phyloP scores from a whole-genome alignment of 306 rosid genomes.

The Macrotyloma uniflorum region DNA sequence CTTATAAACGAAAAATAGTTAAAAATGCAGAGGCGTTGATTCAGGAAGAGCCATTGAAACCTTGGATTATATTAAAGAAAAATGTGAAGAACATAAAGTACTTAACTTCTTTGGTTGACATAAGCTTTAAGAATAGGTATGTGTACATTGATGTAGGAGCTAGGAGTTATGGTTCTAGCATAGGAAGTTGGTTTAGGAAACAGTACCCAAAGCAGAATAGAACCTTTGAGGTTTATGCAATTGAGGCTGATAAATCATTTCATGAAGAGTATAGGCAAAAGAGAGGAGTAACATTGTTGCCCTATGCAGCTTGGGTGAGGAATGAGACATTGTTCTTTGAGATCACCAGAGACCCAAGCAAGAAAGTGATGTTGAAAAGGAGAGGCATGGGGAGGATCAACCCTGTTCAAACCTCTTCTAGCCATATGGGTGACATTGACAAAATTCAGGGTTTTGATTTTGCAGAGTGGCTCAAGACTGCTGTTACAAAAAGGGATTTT shows the following conservation, averaged over 20 bases:
- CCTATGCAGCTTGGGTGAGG: slow-evolving; percentile 72
- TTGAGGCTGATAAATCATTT: slow-evolving; percentile 59
- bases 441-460: slow-evolving; percentile 64
- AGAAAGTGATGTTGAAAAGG: slow-evolving; percentile 37
- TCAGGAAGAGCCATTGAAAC: slow-evolving; percentile 52
- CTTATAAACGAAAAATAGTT: slow-evolving; percentile 48
- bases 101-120: slow-evolving; percentile 57
- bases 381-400: slow-evolving; percentile 61
- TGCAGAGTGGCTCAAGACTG: slow-evolving; percentile 54
- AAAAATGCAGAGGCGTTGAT: slow-evolving; percentile 50
- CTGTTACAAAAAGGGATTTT: slow-evolving; percentile 47
- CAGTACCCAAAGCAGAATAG: slow-evolving; percentile 65
- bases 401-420: slow-evolving; percentile 51
- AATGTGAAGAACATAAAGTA: slow-evolving; percentile 54
- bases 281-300: slow-evolving; percentile 51
- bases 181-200: slow-evolving; percentile 64
- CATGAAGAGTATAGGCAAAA: slow-evolving; percentile 51
- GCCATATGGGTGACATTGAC: slow-evolving; percentile 55
- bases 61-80: slow-evolving; percentile 52
- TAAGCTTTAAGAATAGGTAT: slow-evolving; percentile 59
- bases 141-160: slow-evolving; percentile 68
- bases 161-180: slow-evolving; percentile 54
- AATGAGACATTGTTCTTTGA: slow-evolving; percentile 70
- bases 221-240: slow-evolving; percentile 59
- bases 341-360: slow-evolving; percentile 54